These are phyloP conservation scores for Cladochytrium replicatum DNA, from an alignment of 192 early-diverging fungal genomes.

Conservation along the genomic window DNA sequence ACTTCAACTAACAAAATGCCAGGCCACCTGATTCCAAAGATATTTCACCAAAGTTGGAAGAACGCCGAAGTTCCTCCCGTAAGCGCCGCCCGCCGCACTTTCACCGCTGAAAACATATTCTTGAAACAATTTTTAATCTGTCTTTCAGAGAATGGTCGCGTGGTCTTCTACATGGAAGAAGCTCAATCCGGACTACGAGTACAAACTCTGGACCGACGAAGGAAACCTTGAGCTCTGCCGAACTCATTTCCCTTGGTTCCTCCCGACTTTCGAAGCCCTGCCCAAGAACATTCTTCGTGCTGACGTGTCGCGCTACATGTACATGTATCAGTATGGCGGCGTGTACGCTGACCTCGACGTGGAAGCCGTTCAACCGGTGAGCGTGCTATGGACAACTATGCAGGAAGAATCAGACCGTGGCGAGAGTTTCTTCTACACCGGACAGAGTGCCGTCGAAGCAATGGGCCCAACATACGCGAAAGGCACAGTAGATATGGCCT, in stretches of 20 bases:
- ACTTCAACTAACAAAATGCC: no score
- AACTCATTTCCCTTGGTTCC: conserved; percentile 17
- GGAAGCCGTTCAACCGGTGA: conserved; percentile 10
- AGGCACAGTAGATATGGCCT: no score
- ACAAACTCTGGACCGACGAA: conserved; percentile 25
- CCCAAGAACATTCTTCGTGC: conserved; percentile 23
- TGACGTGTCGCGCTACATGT: conserved; percentile 25
- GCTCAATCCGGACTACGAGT: conserved; percentile 19
- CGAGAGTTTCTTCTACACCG: no score
- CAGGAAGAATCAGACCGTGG: background rate
- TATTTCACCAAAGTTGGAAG: no score
- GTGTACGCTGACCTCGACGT: conserved; percentile 32
- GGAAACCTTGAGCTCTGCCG: conserved; percentile 11
- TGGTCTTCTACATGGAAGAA: conserved; percentile 17
- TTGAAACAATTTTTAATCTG: no score
- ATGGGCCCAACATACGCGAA: no score
- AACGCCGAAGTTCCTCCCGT: no score
- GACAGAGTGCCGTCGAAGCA: no score
- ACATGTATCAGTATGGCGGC: conserved; percentile 27
- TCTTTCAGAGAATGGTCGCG: no score
- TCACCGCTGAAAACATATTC: no score
- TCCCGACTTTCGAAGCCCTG: conserved; percentile 14
- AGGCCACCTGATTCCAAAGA: no score
- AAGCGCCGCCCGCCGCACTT: no score
- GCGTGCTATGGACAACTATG: background rate